These are phyloP conservation scores for Elsinoe arachidis DNA, from an alignment of 2,329 filamentous ascomycete species.

Conservation along the genomic window DNA sequence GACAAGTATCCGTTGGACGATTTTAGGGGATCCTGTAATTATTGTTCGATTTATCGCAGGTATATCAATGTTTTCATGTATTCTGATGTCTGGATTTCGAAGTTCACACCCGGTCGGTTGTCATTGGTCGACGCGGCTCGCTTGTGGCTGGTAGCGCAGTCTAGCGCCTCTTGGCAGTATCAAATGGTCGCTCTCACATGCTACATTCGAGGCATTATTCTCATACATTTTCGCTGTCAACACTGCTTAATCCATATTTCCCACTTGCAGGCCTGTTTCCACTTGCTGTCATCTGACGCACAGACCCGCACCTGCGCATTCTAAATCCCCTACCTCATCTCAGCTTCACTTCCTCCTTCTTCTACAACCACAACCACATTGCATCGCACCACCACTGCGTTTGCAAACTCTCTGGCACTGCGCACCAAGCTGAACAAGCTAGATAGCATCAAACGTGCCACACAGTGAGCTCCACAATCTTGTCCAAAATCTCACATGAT, in stretches of 20 bases:
- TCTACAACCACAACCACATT: neutral
- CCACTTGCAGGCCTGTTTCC: neutral
- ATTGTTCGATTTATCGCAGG: neutral
- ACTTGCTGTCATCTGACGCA: neutral
- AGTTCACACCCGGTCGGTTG: neutral
- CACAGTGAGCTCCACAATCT: neutral
- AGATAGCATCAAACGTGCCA: neutral
- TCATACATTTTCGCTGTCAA: neutral
- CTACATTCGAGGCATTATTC: neutral
- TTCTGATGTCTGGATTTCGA: neutral
- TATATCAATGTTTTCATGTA: neutral
- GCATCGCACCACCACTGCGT: neutral
- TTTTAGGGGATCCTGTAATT: no score
- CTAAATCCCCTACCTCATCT: neutral
- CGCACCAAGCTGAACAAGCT: neutral
- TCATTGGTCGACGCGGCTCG: neutral
- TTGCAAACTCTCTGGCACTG: neutral
- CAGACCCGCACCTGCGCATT: neutral
- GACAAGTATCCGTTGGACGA: neutral
- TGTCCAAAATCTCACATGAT: neutral
- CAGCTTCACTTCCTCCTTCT: neutral
- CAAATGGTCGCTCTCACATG: constrained; percentile 4
- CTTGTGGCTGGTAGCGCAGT: neutral
- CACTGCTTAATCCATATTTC: neutral
- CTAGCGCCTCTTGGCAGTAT: constrained; percentile 2